Base-by-base conservation (phyloP, 371 early-diverging fungal species). In the Smittium mucronatum region DNA sequence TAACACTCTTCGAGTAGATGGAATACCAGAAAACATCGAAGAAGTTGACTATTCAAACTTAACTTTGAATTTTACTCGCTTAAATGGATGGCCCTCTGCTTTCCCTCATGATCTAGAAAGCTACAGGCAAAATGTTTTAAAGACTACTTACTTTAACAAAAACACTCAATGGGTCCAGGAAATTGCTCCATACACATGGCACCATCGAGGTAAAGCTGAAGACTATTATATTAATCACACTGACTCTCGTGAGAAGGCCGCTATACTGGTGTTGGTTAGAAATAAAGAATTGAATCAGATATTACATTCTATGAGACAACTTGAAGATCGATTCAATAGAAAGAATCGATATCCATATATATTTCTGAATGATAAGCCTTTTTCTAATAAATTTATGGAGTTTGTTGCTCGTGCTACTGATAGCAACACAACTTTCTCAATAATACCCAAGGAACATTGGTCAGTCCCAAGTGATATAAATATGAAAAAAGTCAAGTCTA, bases 261-360 rank as follows among this genome's bases (percentile, higher is more conserved):
- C 82, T 0, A 85, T 89, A 73, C 86, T 88, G 0, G 81, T 89
- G 0, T 75, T 90, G 26, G 80, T 87, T 1, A 72, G 94, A 35
- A 92, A 97, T 77, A 70, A 74, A 2, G 97, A 97, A 72, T 71
- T 91, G 25, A 71, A 87, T 31, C 85, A 81, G 2, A 81, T 94
- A n/a, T 71, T 76, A 26, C 71, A 70, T 2, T 86, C 93, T 0
- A 82, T 98, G 72, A 73, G 78, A 11, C 86, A 88, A 72, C 82
- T 97, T 31, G 95, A 97, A 75, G 81, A 85, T 26, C 83, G 86
- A 36, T 97, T 96, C 75, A 98, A 98, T 74, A 78, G 75, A 30
- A 82, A 82, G 36, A 89, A 86, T 74, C 81, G 87, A 59, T 98
- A 98, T 76, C 95, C 96, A 2, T 98, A 97, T 75, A 83, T 98